Percentiles rank a stretch among this genome's conserved stretches.
These are phyloP conservation scores for Articulospora tetracladia DNA, from an alignment of 495 filamentous ascomycete genomes.

Conservation along the genomic window DNA sequence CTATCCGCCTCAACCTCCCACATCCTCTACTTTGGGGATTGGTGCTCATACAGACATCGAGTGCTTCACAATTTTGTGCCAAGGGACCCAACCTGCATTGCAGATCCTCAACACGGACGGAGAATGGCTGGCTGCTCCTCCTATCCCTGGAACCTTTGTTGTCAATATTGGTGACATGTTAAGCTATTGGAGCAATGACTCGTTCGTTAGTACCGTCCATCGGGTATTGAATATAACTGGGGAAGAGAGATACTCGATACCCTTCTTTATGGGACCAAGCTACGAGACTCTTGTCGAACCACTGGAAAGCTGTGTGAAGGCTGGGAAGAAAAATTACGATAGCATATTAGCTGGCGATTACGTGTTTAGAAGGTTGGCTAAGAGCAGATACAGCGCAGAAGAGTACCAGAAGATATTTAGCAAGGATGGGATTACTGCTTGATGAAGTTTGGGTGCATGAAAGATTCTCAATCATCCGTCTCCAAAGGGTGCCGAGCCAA, in stretches of 20 bases:
- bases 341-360: background rate
- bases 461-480: background rate
- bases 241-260: slow-evolving; percentile 37
- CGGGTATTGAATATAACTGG: slow-evolving; percentile 38
- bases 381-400: background rate
- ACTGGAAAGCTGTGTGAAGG: slow-evolving; percentile 1
- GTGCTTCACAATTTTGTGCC: background rate
- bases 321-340: slow-evolving; percentile 3
- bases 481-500: too few relatives aligned
- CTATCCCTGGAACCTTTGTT: background rate
- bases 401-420: slow-evolving; percentile 1
- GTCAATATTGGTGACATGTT: slow-evolving; percentile 1
- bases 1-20: background rate
- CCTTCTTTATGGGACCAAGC: slow-evolving; percentile 31
- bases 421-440: slow-evolving; percentile 3
- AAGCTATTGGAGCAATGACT: slow-evolving; percentile 30
- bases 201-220: slow-evolving; percentile 37
- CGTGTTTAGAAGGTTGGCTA: background rate
- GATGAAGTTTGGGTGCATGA: background rate
- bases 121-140: background rate
- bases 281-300: background rate
- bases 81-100: background rate
- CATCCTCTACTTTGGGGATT: background rate
- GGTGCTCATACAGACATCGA: slow-evolving; percentile 6
- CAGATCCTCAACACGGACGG: background rate